Evolutionary conservation across 345 rosid species (phyloP).

Genomic region (Melastoma malabathricum): DNA sequence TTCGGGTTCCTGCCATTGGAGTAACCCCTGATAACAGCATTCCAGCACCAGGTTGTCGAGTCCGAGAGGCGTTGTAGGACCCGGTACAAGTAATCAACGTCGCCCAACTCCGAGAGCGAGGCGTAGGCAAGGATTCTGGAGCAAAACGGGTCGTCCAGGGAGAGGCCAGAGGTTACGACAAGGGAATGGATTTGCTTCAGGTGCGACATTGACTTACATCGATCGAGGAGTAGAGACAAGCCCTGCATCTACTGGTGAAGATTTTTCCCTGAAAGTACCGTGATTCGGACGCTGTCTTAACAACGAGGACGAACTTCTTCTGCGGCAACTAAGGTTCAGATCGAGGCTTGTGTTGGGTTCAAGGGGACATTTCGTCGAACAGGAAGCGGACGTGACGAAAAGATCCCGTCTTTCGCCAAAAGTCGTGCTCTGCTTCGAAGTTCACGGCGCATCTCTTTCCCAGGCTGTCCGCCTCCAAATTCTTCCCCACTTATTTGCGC

Average conservation of each 20-base stretch:
- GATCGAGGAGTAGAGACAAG: constrained; percentile 15
- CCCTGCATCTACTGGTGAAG: constrained; percentile 12
- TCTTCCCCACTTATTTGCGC: no score
- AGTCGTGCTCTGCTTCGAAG: no score
- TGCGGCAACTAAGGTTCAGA: no score
- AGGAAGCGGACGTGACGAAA: no score
- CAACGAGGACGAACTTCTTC: no score
- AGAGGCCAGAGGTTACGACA: constrained; percentile 33
- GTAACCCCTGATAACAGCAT: constrained; percentile 46
- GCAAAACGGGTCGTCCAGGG: constrained; percentile 26
- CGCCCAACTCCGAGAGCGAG: constrained; percentile 32
- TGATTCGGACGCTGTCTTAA: background rate
- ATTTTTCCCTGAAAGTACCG: constrained; percentile 26
- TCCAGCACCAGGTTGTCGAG: constrained; percentile 46
- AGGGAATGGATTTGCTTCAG: constrained; percentile 52
- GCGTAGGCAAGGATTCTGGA: constrained; percentile 40
- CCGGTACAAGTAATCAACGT: constrained; percentile 35
- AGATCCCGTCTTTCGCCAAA: no score
- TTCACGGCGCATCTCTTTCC: no score
- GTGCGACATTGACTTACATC: constrained; percentile 38
- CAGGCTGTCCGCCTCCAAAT: no score
- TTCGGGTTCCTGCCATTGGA: constrained; percentile 41
- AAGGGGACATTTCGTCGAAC: no score
- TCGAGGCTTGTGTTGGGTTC: no score
- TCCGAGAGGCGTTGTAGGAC: constrained; percentile 23